Evolutionary conservation across 2,329 filamentous ascomycete species (phyloP).

Genomic region (Stachybotrys chartarum): DNA sequence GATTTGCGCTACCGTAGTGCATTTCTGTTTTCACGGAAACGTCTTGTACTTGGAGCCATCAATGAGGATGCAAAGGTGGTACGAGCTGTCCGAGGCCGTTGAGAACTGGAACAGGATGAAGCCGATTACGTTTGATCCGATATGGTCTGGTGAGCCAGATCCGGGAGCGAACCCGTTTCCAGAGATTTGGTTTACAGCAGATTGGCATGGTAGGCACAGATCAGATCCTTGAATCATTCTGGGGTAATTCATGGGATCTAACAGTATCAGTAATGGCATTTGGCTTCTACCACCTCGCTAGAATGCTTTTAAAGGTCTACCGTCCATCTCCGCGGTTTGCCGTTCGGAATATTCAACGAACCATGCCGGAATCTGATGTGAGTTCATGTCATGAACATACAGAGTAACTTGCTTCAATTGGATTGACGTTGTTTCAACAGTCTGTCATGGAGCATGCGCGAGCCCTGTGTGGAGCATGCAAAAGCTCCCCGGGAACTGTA

Average conservation of each 20-base stretch:
- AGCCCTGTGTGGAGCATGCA: constrained; percentile 4
- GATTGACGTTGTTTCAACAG: background rate
- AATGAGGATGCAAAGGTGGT: constrained; percentile 3
- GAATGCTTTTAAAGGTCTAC: constrained; percentile 5
- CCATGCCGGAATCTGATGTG: constrained; percentile 3
- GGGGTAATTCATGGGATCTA: background rate
- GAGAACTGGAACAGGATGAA: constrained; percentile 2
- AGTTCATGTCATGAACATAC: background rate
- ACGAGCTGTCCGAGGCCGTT: constrained; percentile 4
- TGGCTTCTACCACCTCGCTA: constrained; percentile 5
- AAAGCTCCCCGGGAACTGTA: constrained; percentile 3
- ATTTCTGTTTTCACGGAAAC: constrained; percentile 7
- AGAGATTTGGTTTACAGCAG: constrained; percentile 4
- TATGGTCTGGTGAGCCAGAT: constrained; percentile 3
- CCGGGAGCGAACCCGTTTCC: constrained; percentile 1
- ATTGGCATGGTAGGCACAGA: constrained; percentile 5
- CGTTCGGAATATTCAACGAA: constrained; percentile 3
- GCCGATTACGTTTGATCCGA: constrained; percentile 4
- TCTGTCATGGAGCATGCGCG: constrained; percentile 4
- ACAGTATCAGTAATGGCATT: constrained; percentile 4
- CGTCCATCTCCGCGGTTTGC: constrained; percentile 4
- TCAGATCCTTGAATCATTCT: background rate
- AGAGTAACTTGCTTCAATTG: background rate
- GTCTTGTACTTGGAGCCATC: constrained; percentile 1
- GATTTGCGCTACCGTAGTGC: constrained; percentile 10